phyloP scores from a whole-genome alignment of 371 early-diverging fungal genomes.

The Sporodiniella umbellata region DNA sequence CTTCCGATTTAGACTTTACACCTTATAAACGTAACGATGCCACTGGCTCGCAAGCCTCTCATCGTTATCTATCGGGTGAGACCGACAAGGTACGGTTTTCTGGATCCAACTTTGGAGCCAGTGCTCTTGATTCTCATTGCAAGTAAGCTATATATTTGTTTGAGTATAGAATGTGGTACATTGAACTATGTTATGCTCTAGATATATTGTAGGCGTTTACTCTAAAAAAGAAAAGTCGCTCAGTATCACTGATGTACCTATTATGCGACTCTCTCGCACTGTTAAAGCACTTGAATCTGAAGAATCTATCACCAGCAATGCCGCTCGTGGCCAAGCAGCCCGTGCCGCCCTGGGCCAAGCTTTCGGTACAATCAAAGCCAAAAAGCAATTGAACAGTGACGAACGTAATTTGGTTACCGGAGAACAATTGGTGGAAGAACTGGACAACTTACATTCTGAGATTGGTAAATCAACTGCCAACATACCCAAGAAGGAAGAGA shows the following conservation, averaged over 20 bases:
- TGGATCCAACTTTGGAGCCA: slow-evolving; percentile 64
- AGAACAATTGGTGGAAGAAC: slow-evolving; percentile 54
- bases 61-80: slow-evolving; percentile 59
- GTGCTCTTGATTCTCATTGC: slow-evolving; percentile 46
- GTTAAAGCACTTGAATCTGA: slow-evolving; percentile 59
- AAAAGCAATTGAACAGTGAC: slow-evolving; percentile 70
- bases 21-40: slow-evolving; percentile 20
- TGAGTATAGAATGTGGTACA: no score
- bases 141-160: slow-evolving; percentile 43
- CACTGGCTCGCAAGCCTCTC: slow-evolving; percentile 12
- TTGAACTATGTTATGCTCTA: no score
- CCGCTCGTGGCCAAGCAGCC: slow-evolving; percentile 37
- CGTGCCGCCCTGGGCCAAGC: slow-evolving; percentile 79
- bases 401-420: slow-evolving; percentile 78
- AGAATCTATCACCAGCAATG: not conserved
- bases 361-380: slow-evolving; percentile 89
- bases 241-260: slow-evolving; percentile 62
- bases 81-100: slow-evolving; percentile 73
- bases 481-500: slow-evolving; percentile 49
- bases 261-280: slow-evolving; percentile 60
- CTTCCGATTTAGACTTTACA: slow-evolving; percentile 27
- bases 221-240: slow-evolving; percentile 62
- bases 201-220: slow-evolving; percentile 78
- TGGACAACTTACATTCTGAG: slow-evolving; percentile 52
- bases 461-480: slow-evolving; percentile 55